A percentile compares a stretch with the other conserved stretches of the same genome.
These are phyloP conservation scores for Nitzschia sp. DNA, from an alignment of 108 stramenopile genomes.

Conservation along the genomic window DNA sequence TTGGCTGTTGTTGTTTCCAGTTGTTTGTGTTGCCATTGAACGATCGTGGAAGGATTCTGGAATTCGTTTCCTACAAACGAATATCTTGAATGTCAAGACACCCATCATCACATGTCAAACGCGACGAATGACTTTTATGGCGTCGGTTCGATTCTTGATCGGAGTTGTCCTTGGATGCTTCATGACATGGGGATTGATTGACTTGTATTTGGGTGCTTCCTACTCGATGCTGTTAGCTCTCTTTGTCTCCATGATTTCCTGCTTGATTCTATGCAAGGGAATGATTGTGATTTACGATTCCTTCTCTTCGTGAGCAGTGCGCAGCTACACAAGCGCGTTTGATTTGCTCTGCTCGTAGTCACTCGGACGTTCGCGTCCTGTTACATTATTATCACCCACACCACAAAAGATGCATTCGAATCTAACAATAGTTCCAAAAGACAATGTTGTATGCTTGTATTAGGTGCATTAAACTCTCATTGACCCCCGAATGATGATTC, in stretches of 20 bases:
- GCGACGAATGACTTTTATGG: conserved; percentile 16
- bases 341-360: no score
- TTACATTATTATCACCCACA: no score
- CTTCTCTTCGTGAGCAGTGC: background rate
- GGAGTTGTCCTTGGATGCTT: conserved; percentile 30
- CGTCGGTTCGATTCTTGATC: conserved; percentile 10
- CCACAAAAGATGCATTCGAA: no score
- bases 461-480: no score
- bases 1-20: conserved; percentile 17
- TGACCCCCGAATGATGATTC: no score
- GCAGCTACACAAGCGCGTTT: no score
- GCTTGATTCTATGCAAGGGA: conserved; percentile 20
- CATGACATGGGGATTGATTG: conserved; percentile 11
- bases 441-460: no score
- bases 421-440: no score
- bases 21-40: conserved; percentile 1
- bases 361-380: no score
- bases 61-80: background rate
- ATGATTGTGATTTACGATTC: conserved; percentile 28
- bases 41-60: background rate
- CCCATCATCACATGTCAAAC: background rate
- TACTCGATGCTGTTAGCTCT: background rate
- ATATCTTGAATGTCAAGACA: background rate
- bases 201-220: conserved; percentile 15
- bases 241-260: conserved; percentile 1